A percentile compares a stretch with the other conserved stretches of the same genome.
Conservation (phyloP, 257 asterid species). For the Solanum arcanum region DNA sequence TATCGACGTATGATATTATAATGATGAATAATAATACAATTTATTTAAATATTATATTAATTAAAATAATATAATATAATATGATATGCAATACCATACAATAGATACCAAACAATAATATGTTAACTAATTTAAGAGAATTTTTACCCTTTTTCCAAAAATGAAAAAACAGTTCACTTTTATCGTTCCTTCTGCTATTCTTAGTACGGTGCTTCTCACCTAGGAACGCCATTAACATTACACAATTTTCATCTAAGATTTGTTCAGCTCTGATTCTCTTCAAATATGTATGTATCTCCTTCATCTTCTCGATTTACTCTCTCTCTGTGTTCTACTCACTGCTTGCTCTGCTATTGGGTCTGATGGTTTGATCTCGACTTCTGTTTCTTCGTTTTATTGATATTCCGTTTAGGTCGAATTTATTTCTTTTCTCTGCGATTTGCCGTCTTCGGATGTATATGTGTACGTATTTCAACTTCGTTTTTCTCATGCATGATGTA, state of each 20-base stretch:
- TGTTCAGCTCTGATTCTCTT: neutral
- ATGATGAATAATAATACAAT: too few species aligned
- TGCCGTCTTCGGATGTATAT: neutral
- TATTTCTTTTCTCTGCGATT: neutral
- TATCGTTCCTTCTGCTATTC: neutral
- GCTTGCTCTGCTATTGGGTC: neutral
- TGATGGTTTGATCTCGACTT: neutral
- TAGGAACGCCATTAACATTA: neutral
- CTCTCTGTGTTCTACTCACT: neutral
- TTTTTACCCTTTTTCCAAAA: neutral
- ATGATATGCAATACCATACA: too few species aligned
- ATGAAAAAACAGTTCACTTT: neutral
- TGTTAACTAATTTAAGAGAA: neutral
- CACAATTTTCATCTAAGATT: neutral
- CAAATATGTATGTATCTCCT: neutral
- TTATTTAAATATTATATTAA: too few species aligned
- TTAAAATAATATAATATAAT: too few species aligned
- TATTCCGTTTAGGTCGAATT: neutral
- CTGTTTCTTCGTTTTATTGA: neutral
- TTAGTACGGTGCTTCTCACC: neutral
- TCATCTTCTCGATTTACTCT: neutral
- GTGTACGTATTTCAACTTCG: neutral
- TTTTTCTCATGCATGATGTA: neutral
- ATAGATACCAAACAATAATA: neutral
- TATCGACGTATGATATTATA: too few species aligned